Evolutionary conservation across 2,329 filamentous ascomycete genomes (phyloP).

Genomic region (Fusarium metavorans): DNA sequence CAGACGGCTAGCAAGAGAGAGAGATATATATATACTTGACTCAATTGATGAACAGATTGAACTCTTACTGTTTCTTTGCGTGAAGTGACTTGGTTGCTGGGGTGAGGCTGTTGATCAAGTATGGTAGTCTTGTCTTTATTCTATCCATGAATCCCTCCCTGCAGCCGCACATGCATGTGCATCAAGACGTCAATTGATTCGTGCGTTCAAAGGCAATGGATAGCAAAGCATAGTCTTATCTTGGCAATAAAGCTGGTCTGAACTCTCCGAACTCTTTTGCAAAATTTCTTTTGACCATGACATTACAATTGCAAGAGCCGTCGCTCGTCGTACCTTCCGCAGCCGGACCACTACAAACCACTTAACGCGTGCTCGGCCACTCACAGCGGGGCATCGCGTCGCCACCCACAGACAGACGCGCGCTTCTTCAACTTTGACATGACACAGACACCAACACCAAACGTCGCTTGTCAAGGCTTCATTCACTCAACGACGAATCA

Average conservation of each 20-base stretch:
- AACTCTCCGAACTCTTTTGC: neutral
- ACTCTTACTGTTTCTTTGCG: neutral
- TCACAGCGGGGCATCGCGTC: constrained; percentile 45
- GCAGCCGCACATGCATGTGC: neutral
- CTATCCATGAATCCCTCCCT: too few relatives aligned
- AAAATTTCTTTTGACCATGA: neutral
- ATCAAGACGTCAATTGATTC: neutral
- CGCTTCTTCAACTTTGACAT: constrained; percentile 38
- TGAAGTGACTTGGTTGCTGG: neutral
- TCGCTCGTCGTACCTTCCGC: neutral
- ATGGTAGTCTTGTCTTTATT: neutral
- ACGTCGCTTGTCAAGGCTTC: neutral
- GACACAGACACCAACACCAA: constrained; percentile 9
- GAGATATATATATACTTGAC: constrained; percentile 12
- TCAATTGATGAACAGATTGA: constrained; percentile 31
- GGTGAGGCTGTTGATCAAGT: neutral
- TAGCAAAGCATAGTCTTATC: neutral
- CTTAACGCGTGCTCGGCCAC: constrained; percentile 45
- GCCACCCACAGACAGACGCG: constrained; percentile 29
- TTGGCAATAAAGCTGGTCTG: neutral
- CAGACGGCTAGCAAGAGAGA: constrained; percentile 6
- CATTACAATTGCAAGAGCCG: neutral
- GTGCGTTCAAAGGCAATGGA: neutral
- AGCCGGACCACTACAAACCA: constrained; percentile 28
- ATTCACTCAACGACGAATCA: constrained; percentile 8